Evolutionary conservation across 352 stramenopile species (phyloP), one percentile per base, ranked within the genome.

Genomic region (Phytophthora gonapodyides): DNA sequence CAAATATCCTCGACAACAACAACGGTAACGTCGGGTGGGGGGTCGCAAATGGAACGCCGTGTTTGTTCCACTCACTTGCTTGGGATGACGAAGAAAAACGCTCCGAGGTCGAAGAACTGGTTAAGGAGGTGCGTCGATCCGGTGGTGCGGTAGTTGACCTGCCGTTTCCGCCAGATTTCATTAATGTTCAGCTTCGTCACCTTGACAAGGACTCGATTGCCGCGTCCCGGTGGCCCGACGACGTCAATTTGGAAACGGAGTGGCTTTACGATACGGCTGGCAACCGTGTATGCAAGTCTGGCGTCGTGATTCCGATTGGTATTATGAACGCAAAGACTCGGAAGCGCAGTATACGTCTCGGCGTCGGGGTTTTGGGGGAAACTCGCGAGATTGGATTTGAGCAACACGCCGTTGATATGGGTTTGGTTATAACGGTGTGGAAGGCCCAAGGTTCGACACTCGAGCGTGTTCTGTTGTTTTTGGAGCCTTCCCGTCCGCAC

Each of bases 391-490:
- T 6, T 67, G 19, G 46, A 7, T 67, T 33, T 27, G 13, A 31
- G 3, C 35, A 58, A 13, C 65, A 66, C 37, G 59, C 59, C 7
- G 65, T 73, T 11, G 59, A 73, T 21, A 11, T 73, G 3, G 58
- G 45, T 4, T 13, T 52, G 3, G 54, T 66, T 2, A 60, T 69
- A 19, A 66, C 57, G 5, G 51, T 67, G 0, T 67, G 52, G 57
- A 73, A 73, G 15, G 58, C 65, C 0, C 65, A 69, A 40, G 50
- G 65, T 15, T 40, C 49, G 5, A 73, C 59, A 30, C 17, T 73
- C 0, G 44, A 52, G 7, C 48, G 65, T 0, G 59, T 69, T 2
- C 10, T 72, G 7, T 31, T 72, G 2, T 51, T 30, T 40, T 55
- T 40, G 42, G 64, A 57, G 5, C 46, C 10, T 19, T 31, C 36